These are phyloP conservation scores for Kazachstania sp. DNA, from an alignment of 1,139 yeast species.

Conservation along the genomic window DNA sequence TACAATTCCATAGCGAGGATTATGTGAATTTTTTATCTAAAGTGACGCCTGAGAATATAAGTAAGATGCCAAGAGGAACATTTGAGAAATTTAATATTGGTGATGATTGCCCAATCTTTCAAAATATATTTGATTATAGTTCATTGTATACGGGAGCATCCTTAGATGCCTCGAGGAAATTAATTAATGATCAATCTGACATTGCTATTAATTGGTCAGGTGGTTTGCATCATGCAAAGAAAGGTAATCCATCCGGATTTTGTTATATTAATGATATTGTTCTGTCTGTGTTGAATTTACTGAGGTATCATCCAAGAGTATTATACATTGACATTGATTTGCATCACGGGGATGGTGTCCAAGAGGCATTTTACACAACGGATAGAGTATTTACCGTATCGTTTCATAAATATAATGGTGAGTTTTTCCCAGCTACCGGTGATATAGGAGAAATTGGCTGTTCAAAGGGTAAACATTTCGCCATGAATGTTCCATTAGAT, in stretches of 20 bases:
- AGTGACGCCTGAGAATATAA: conserved; percentile 74
- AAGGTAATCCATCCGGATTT: conserved; percentile 88
- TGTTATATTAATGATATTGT: conserved; percentile 95
- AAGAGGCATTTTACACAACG: conserved; percentile 91
- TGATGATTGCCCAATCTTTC: conserved; percentile 96
- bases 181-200: conserved; percentile 78
- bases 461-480: conserved; percentile 77
- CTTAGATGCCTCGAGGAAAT: conserved; percentile 81
- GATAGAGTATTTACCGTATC: conserved; percentile 94
- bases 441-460: conserved; percentile 79
- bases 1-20: conserved; percentile 79
- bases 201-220: conserved; percentile 98
- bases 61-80: conserved; percentile 46
- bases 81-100: conserved; percentile 83
- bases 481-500: conserved; percentile 85
- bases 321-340: conserved; percentile 90
- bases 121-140: conserved; percentile 85
- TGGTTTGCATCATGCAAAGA: conserved; percentile 94
- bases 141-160: conserved; percentile 87
- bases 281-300: conserved; percentile 68
- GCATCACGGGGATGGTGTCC: conserved; percentile 98
- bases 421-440: conserved; percentile 96
- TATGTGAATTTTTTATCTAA: conserved; percentile 71
- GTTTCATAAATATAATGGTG: conserved; percentile 91
- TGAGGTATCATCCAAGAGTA: conserved; percentile 84